phyloP scores from a whole-genome alignment of 1,284 basidiomycete species.

The Meira miltonrushii region DNA sequence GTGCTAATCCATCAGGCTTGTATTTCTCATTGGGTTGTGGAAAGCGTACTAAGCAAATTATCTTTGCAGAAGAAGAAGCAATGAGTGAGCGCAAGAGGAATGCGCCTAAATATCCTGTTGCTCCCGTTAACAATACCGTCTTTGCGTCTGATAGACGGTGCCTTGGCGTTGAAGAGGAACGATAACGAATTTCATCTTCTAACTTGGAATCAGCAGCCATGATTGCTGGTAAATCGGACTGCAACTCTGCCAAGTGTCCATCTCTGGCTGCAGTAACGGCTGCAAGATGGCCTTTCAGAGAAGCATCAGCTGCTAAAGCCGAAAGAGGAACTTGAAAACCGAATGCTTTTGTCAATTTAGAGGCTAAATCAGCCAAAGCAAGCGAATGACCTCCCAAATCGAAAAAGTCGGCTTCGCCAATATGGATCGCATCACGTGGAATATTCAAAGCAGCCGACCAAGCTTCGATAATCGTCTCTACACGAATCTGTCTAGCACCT shows the following conservation, averaged over 20 bases:
- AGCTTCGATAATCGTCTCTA: slow-evolving; percentile 35
- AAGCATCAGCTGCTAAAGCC: slow-evolving; percentile 38
- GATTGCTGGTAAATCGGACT: slow-evolving; percentile 50
- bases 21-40: slow-evolving; percentile 37
- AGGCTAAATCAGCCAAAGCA: slow-evolving; percentile 44
- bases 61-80: slow-evolving; percentile 41
- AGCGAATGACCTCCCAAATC: slow-evolving; percentile 52
- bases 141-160: slow-evolving; percentile 32
- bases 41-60: slow-evolving; percentile 52
- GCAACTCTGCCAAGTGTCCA: slow-evolving; percentile 45
- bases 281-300: slow-evolving; percentile 43
- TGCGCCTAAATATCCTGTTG: slow-evolving; percentile 52
- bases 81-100: slow-evolving; percentile 48
- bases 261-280: slow-evolving; percentile 40
- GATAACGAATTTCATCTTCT: slow-evolving; percentile 37
- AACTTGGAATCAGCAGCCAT: slow-evolving; percentile 40
- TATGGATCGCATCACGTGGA: slow-evolving; percentile 27
- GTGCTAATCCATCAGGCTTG: slow-evolving; percentile 46
- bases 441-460: slow-evolving; percentile 48
- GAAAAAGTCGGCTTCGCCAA: slow-evolving; percentile 37
- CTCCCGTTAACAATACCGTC: slow-evolving; percentile 50
- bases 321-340: slow-evolving; percentile 47
- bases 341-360: slow-evolving; percentile 39
- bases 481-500: slow-evolving; percentile 17
- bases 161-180: neutral